Conservation (phyloP, 306 rosid genomes). For the Vigna trinervia region DNA sequence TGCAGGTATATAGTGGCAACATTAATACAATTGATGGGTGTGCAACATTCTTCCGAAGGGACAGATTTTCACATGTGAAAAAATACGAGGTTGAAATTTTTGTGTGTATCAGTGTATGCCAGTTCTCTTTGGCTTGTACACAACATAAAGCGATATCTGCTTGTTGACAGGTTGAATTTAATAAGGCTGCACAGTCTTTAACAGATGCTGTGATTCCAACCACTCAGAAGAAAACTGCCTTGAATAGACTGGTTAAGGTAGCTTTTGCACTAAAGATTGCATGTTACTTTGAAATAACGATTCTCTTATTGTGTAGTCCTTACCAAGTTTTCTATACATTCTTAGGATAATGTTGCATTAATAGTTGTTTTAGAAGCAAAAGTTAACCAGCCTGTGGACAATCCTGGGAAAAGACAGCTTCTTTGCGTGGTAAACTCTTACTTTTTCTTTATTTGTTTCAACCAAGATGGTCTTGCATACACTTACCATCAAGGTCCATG, state of each 20-base stretch:
- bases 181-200: slow-evolving; percentile 98
- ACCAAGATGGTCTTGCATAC: slow-evolving; percentile 2
- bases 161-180: slow-evolving; percentile 91
- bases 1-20: slow-evolving; percentile 78
- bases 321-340: slow-evolving; percentile 42
- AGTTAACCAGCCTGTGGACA: slow-evolving; percentile 82
- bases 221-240: slow-evolving; percentile 90
- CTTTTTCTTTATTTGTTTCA: slow-evolving; percentile 19
- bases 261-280: slow-evolving; percentile 22
- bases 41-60: slow-evolving; percentile 98
- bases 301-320: slow-evolving; percentile 31
- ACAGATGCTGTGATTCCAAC: slow-evolving; percentile 92
- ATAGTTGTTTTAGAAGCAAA: slow-evolving; percentile 98
- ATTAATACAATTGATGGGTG: slow-evolving; percentile 86
- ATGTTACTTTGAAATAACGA: neutral
- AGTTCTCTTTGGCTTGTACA: slow-evolving; percentile 29
- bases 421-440: slow-evolving; percentile 78
- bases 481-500: neutral
- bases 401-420: slow-evolving; percentile 89
- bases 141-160: slow-evolving; percentile 22
- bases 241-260: slow-evolving; percentile 86
- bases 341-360: slow-evolving; percentile 96
- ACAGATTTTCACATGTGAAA: slow-evolving; percentile 94
- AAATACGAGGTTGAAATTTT: slow-evolving; percentile 85
- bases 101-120: neutral